Percentiles rank a stretch among this genome's conserved stretches.
These are phyloP conservation scores for Pleurotus eryngii DNA, from an alignment of 768 basidiomycete species.

Conservation along the genomic window DNA sequence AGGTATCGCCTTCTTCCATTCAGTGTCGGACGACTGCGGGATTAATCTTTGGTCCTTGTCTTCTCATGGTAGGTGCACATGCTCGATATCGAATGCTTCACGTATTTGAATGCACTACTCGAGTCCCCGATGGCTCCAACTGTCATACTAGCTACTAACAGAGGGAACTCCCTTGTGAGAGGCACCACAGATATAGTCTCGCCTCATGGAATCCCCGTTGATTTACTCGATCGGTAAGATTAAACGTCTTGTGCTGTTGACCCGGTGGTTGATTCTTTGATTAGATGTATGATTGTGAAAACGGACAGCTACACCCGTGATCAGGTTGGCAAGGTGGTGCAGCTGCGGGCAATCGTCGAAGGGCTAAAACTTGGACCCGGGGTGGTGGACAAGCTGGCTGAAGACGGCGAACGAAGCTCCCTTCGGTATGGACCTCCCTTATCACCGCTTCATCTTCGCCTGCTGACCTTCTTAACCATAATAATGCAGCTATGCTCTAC, in stretches of 20 bases:
- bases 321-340: slow-evolving; percentile 83
- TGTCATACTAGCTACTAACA: slow-evolving; percentile 94
- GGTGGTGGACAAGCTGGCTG: slow-evolving; percentile 77
- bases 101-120: slow-evolving; percentile 92
- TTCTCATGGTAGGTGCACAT: slow-evolving; percentile 81
- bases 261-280: slow-evolving; percentile 9
- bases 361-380: slow-evolving; percentile 72
- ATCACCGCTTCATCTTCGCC: background rate
- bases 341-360: slow-evolving; percentile 83
- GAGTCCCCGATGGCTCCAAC: slow-evolving; percentile 98
- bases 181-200: slow-evolving; percentile 90
- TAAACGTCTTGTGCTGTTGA: background rate
- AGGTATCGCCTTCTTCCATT: slow-evolving; percentile 47
- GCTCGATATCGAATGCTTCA: slow-evolving; percentile 99
- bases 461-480: slow-evolving; percentile 12
- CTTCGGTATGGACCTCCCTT: slow-evolving; percentile 54
- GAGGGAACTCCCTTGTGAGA: slow-evolving; percentile 87
- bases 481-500: slow-evolving; percentile 74
- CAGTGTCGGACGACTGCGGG: slow-evolving; percentile 7
- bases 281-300: slow-evolving; percentile 90
- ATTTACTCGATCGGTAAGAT: slow-evolving; percentile 84
- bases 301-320: slow-evolving; percentile 81
- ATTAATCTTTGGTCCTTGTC: background rate
- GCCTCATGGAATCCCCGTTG: slow-evolving; percentile 92
- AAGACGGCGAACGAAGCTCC: slow-evolving; percentile 79